Percentiles rank a stretch among this genome's conserved stretches.
Evolutionary conservation across 106 monocot species (phyloP).

Genomic region (Iris macrosiphon): DNA sequence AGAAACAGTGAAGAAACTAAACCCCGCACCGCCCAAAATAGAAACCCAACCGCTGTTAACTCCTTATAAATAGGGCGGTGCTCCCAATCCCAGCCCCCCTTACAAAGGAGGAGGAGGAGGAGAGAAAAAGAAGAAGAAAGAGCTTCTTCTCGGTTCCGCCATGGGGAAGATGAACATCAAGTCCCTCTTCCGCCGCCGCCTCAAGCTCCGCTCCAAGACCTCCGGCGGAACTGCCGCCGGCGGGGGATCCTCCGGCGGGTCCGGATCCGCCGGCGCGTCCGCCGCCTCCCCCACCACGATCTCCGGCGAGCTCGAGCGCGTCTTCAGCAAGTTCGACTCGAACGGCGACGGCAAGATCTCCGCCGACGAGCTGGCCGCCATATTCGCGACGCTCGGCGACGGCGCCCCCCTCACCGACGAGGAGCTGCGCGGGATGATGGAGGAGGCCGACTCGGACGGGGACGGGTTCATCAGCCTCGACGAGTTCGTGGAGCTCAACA

Average conservation of each 20-base stretch:
- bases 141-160: too few species aligned
- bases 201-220: conserved; percentile 8
- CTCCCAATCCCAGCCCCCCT: too few species aligned
- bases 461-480: conserved; percentile 42
- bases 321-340: conserved; percentile 44
- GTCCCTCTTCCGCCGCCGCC: conserved; percentile 30
- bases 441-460: conserved; percentile 43
- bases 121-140: too few species aligned
- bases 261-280: background rate
- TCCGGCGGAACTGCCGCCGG: background rate
- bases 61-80: too few species aligned
- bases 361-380: conserved; percentile 28
- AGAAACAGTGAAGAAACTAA: too few species aligned
- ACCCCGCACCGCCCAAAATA: too few species aligned
- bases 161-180: conserved; percentile 50
- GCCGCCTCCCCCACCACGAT: background rate
- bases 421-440: conserved; percentile 35
- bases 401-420: conserved; percentile 24
- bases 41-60: too few species aligned
- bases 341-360: conserved; percentile 49
- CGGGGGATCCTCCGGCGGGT: background rate
- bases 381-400: conserved; percentile 34
- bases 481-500: conserved; percentile 38
- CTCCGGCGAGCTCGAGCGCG: conserved; percentile 37
- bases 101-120: too few species aligned